Evolutionary conservation across 192 early-diverging fungal species (phyloP), one percentile per base, ranked within the genome.

Genomic region (Allomyces macrogynus): DNA sequence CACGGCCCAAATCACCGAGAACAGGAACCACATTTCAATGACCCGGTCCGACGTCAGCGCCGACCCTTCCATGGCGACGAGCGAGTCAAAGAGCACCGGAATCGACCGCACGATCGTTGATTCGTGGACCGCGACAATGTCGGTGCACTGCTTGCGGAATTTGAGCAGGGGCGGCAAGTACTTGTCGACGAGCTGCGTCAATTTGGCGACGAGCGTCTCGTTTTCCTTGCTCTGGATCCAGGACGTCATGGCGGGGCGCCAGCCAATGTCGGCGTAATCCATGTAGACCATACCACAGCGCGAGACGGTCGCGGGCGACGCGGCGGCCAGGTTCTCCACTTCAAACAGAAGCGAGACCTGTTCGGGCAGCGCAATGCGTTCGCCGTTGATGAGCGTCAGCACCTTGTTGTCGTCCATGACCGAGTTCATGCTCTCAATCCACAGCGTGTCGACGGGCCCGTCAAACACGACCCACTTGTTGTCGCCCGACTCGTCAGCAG

Each of bases 401-500:
- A 97, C 76, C 64, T 86, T 85, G 78, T 99, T 99, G 76, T 99
- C 97, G 71, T 98, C 97, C 57, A 99, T 76, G 12, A 99, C 95
- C 62, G 87, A 82, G 73, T 93, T 91, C 66, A 99, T 81, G 71
- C 98, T 99, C 77, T 99, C 97, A 20, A 99, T 93, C 97, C 97
- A 99, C 72, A 95, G 91, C 23, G 97, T 93, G 77, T 98, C 97
- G 12, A 99, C 94, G 75, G 97, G 94, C 71, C 95, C 97, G 74
- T 98, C 97, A 75, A 99, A 99, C 22, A 98, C 87, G 67, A 99
- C 95, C 97, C 97, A 99, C 70, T 99, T 94, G 32, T 95, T 85
- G 69, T 88, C 89, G 11, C 73, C 60, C 66, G 84, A 87, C 77
- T 98, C 95, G 63, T 95, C 97, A 66, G 95, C 87, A 20, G 95